A percentile compares a stretch with the other conserved stretches of the same genome.
Evolutionary conservation across 2,329 filamentous ascomycete species (phyloP).

Genomic region (Eurotiales sp.): DNA sequence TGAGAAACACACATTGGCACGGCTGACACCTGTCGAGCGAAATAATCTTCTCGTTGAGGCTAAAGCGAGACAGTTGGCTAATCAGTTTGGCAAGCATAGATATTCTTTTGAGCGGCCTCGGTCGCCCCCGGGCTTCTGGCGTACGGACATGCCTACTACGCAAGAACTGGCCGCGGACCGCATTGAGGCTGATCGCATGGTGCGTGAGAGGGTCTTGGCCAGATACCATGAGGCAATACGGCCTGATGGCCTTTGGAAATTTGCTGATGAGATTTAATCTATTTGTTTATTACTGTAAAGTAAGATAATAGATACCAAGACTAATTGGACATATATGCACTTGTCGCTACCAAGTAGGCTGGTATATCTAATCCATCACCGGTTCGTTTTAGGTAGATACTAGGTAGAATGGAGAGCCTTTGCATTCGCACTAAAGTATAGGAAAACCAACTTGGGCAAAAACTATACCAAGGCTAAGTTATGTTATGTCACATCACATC

Average conservation of each 20-base stretch:
- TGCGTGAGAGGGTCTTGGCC: conserved; percentile 63
- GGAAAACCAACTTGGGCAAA: too few relatives aligned
- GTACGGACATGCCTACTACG: conserved; percentile 81
- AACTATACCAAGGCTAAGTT: too few relatives aligned
- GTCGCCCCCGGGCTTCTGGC: conserved; percentile 87
- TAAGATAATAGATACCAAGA: too few relatives aligned
- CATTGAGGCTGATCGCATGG: conserved; percentile 60
- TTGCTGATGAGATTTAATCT: conserved; percentile 63
- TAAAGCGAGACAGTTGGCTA: conserved; percentile 67
- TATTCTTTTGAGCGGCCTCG: conserved; percentile 66
- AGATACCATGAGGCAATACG: conserved; percentile 79
- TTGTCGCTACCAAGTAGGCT: too few relatives aligned
- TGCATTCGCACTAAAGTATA: too few relatives aligned
- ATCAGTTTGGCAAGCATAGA: conserved; percentile 72
- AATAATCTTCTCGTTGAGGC: conserved; percentile 70
- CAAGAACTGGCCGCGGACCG: conserved; percentile 70
- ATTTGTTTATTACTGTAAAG: too few relatives aligned
- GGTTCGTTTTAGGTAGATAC: too few relatives aligned
- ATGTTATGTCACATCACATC: too few relatives aligned
- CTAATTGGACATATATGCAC: too few relatives aligned
- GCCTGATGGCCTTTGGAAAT: conserved; percentile 71
- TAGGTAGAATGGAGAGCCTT: too few relatives aligned
- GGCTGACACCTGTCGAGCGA: conserved; percentile 53
- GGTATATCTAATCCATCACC: too few relatives aligned
- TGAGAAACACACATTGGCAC: conserved; percentile 29